A percentile compares a stretch with the other conserved stretches of the same genome.
phyloP scores from a whole-genome alignment of 2,329 filamentous ascomycete genomes.

The Alternaria longipes region DNA sequence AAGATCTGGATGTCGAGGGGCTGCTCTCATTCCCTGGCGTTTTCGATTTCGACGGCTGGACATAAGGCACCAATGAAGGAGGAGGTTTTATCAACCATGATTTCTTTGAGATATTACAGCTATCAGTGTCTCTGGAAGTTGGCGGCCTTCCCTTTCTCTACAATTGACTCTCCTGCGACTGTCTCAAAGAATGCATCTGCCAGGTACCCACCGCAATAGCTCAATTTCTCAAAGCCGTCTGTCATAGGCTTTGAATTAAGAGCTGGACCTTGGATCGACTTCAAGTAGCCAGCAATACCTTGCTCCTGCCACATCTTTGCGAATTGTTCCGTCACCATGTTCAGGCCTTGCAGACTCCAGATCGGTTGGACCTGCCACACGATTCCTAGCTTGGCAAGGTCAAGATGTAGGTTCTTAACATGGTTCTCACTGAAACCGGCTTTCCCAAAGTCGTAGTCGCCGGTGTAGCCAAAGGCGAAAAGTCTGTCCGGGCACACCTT shows the following conservation, averaged over 20 bases:
- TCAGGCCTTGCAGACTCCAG: conserved; percentile 50
- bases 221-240: conserved; percentile 51
- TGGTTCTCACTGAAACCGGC: conserved; percentile 48
- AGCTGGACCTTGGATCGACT: conserved; percentile 37
- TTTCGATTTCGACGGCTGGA: conserved; percentile 21
- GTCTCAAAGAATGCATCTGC: conserved; percentile 53
- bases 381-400: conserved; percentile 51
- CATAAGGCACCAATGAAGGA: background rate
- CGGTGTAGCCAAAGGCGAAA: conserved; percentile 54
- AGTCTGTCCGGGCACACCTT: conserved; percentile 49
- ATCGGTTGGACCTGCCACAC: conserved; percentile 57
- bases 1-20: conserved; percentile 15
- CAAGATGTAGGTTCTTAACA: conserved; percentile 43
- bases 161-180: conserved; percentile 38
- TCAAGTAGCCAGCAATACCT: conserved; percentile 51
- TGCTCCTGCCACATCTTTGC: conserved; percentile 46
- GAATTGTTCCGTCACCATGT: conserved; percentile 48
- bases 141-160: conserved; percentile 17
- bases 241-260: conserved; percentile 37
- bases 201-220: conserved; percentile 49
- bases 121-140: background rate
- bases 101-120: background rate
- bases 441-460: conserved; percentile 49
- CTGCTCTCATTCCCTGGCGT: conserved; percentile 25
- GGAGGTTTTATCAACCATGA: background rate